Evolutionary conservation across 2,329 filamentous ascomycete genomes (phyloP).

Genomic region (Curvularia eragrostidis): DNA sequence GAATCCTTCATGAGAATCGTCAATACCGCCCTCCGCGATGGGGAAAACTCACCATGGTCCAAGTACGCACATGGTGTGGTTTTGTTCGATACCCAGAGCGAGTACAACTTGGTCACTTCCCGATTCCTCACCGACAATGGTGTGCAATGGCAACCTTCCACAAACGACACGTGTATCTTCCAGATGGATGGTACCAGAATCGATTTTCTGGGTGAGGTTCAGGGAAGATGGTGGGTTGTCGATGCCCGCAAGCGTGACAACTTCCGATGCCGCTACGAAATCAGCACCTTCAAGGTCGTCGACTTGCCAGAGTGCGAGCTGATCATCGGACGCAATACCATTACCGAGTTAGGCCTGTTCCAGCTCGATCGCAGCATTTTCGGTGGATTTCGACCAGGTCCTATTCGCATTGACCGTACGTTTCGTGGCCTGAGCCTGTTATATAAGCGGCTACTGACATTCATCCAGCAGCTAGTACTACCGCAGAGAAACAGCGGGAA

Average conservation of each 20-base stretch:
- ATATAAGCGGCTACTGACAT: not conserved
- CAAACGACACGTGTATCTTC: not conserved
- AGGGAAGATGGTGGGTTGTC: not conserved
- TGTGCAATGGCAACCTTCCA: not conserved
- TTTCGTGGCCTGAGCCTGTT: not conserved
- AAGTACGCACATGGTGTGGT: not conserved
- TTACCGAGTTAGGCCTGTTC: not conserved
- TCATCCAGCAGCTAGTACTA: not conserved
- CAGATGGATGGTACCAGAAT: not conserved
- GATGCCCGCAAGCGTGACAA: not conserved
- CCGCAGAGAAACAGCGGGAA: not conserved
- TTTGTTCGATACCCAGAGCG: not conserved
- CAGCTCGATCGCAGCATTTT: not conserved
- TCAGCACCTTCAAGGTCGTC: not conserved
- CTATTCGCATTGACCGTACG: not conserved
- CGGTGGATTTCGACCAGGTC: not conserved
- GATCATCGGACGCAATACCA: not conserved
- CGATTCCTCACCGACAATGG: not conserved
- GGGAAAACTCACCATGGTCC: not conserved
- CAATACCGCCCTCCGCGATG: not conserved
- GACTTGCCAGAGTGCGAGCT: not conserved
- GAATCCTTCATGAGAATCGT: not conserved
- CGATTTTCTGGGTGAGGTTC: not conserved
- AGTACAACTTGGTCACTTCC: not conserved
- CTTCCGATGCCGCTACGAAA: not conserved